phyloP scores from a whole-genome alignment of 768 basidiomycete species.

The Piloderma croceum region DNA sequence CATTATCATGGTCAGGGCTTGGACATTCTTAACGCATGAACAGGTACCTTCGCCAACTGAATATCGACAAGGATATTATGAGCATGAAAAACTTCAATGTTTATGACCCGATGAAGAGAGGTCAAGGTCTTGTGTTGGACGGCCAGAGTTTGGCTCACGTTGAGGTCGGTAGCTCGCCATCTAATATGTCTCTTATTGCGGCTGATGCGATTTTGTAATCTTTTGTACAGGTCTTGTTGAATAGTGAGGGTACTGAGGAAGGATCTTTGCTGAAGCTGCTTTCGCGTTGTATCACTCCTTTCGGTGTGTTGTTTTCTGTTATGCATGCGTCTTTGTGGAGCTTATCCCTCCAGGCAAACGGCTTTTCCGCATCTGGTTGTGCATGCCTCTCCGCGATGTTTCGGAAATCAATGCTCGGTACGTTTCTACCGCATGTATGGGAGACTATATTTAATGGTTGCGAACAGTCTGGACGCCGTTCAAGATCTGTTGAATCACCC shows the following conservation, averaged over 20 bases:
- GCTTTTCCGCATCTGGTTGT: conserved; percentile 95
- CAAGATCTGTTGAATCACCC: conserved; percentile 82
- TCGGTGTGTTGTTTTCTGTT: conserved; percentile 47
- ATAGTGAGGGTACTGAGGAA: conserved; percentile 90
- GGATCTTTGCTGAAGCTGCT: conserved; percentile 83
- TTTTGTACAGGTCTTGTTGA: conserved; percentile 74
- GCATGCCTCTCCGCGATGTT: conserved; percentile 80
- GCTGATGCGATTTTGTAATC: conserved; percentile 1
- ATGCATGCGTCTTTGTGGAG: background rate
- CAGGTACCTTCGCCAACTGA: conserved; percentile 86
- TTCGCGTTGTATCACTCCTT: conserved; percentile 83
- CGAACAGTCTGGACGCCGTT: conserved; percentile 84
- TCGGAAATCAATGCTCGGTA: conserved; percentile 86
- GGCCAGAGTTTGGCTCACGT: conserved; percentile 94
- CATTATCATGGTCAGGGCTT: conserved; percentile 1
- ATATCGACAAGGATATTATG: conserved; percentile 92
- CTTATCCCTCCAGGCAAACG: conserved; percentile 65
- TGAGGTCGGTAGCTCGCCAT: conserved; percentile 49
- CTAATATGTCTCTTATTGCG: background rate
- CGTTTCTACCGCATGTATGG: conserved; percentile 19
- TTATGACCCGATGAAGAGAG: conserved; percentile 91
- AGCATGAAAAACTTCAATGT: conserved; percentile 97
- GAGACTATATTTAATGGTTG: too few relatives aligned
- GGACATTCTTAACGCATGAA: conserved; percentile 11
- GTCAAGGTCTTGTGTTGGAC: conserved; percentile 82